Percentiles rank a stretch among this genome's conserved stretches.
These are phyloP conservation scores for Puccinia sorghi DNA, from an alignment of 1,284 basidiomycete genomes.

Conservation along the genomic window DNA sequence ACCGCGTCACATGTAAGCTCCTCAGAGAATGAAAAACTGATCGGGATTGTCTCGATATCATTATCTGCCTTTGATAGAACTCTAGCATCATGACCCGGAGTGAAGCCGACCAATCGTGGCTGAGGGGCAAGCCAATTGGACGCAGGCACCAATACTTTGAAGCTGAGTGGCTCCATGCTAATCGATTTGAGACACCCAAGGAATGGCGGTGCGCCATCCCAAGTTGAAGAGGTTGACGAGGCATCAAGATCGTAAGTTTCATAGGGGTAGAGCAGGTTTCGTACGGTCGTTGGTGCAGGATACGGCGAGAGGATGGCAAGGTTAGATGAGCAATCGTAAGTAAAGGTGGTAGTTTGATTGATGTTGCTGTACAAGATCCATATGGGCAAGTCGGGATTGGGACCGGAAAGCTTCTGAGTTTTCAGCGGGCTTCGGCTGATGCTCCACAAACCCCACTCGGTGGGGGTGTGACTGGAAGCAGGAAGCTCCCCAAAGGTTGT, in stretches of 20 bases:
- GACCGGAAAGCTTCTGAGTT: conserved; percentile 61
- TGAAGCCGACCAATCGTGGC: conserved; percentile 74
- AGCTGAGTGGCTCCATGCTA: conserved; percentile 72
- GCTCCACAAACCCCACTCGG: conserved; percentile 84
- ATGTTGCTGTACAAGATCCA: conserved; percentile 49
- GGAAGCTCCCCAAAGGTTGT: conserved; percentile 73
- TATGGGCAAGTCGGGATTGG: conserved; percentile 61
- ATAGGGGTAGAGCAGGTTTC: conserved; percentile 78
- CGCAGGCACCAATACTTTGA: conserved; percentile 74
- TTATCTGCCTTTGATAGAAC: conserved; percentile 63
- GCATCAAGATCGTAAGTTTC: conserved; percentile 69
- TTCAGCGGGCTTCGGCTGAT: conserved; percentile 60
- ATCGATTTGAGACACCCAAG: conserved; percentile 71
- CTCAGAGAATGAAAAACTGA: conserved; percentile 74
- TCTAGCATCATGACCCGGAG: conserved; percentile 79
- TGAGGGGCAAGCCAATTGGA: conserved; percentile 69
- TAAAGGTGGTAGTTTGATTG: conserved; percentile 33
- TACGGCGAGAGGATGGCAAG: conserved; percentile 67
- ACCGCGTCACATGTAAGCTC: conserved; percentile 72
- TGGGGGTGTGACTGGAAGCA: conserved; percentile 75
- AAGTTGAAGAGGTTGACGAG: conserved; percentile 67
- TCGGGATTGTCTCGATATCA: conserved; percentile 68
- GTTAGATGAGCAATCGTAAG: conserved; percentile 58
- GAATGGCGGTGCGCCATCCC: conserved; percentile 65
- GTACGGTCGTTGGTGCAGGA: conserved; percentile 65